Evolutionary conservation across 2,329 filamentous ascomycete species (phyloP).

Genomic region (Fusarium nodosum): DNA sequence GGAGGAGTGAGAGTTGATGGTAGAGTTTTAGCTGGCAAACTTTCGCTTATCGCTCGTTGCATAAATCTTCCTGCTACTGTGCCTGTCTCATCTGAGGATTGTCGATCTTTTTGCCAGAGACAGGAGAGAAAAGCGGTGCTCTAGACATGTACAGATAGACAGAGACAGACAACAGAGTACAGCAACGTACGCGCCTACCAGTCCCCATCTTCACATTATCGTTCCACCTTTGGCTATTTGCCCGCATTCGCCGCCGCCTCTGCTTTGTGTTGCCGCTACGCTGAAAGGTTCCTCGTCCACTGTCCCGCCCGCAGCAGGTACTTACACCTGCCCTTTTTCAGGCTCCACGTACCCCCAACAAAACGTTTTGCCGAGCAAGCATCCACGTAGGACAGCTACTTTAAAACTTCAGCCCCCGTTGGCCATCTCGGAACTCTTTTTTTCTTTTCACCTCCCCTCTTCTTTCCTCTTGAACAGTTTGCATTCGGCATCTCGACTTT

Average conservation of each 20-base stretch:
- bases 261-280: constrained; percentile 31
- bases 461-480: constrained; percentile 18
- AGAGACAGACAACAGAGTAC: background rate
- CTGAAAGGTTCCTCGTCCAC: constrained; percentile 29
- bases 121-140: constrained; percentile 27
- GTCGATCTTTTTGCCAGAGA: constrained; percentile 35
- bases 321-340: constrained; percentile 25
- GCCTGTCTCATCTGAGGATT: constrained; percentile 25
- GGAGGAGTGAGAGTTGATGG: background rate
- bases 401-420: constrained; percentile 45
- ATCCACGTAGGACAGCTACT: constrained; percentile 22
- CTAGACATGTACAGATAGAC: background rate
- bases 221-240: constrained; percentile 30
- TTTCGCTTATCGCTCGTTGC: constrained; percentile 20
- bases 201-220: constrained; percentile 12
- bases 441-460: constrained; percentile 13
- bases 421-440: constrained; percentile 1
- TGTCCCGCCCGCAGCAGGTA: constrained; percentile 30
- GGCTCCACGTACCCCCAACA: constrained; percentile 49
- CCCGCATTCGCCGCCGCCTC: constrained; percentile 35
- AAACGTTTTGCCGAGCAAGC: constrained; percentile 47
- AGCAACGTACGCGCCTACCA: background rate
- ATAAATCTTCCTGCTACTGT: constrained; percentile 5
- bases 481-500: constrained; percentile 40
- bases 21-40: background rate